Evolutionary conservation across 768 basidiomycete genomes (phyloP), one percentile per base, ranked within the genome.

Genomic region (Suillus americanus): DNA sequence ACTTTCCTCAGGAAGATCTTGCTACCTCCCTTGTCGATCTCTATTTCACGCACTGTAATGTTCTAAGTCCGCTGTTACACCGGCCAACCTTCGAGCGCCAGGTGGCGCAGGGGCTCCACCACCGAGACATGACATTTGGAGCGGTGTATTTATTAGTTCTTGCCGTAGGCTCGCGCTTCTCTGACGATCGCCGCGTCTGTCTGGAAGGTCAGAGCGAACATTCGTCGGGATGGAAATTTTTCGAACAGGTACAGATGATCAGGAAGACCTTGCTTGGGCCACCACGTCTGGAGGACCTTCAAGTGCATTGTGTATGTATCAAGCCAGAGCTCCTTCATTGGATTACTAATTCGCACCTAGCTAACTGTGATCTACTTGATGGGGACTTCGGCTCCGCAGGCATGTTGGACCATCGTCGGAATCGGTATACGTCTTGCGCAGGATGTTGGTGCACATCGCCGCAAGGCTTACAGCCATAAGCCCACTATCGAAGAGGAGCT

Each of bases 31-130:
- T 95, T 45, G 75, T 92, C 43, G 82, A 88, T 41, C 75, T 86
- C 30, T 94, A 89, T 70, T 97, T 95, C 71, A 64, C 66, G 1
- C 66, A 83, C 40, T 62, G 82, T 64, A 90, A 94, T 69, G 64
- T 81, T n/a, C 78, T 83, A 62, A 69, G 84, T 0, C 92, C 93
- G 1, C 79, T 95, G 4, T 79, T 97, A 5, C 93, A 95, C 68
- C 83, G 87, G 4, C 87, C 86, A 0, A 85, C 85, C 5, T 93
- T 95, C 67, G 82, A 88, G 45, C 77, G 78, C 28, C 77, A 79
- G 20, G 68, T 89, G 28, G 69, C 67, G 1, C 80, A 83, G 5
- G 82, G 82, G 0, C 69, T 86, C 2, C 86, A 92, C 69, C 71
- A 80, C 20, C 74, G 68, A 1, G 80, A 91, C 62, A 62, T 79